phyloP scores from a whole-genome alignment of 495 filamentous ascomycete species.

The Penicillium waksmanii region DNA sequence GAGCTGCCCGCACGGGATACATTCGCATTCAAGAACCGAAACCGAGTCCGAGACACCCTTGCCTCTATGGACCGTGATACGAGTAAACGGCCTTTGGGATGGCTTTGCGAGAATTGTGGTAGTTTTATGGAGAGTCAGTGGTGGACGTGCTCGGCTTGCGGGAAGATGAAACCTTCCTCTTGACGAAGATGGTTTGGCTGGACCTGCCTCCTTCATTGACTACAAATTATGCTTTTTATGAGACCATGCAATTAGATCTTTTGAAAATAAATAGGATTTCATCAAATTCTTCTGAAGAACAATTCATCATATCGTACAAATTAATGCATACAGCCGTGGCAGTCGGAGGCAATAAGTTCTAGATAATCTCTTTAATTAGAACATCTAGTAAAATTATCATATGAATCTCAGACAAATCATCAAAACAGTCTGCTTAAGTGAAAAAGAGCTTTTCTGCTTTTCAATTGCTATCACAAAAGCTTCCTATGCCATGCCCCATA shows the following conservation, averaged over 20 bases:
- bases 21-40: conserved; percentile 41
- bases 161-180: conserved; percentile 66
- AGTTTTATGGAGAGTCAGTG: conserved; percentile 70
- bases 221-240: neutral
- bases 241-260: neutral
- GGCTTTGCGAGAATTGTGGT: conserved; percentile 71
- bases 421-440: too few species aligned
- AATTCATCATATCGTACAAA: too few species aligned
- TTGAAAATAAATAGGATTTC: too few species aligned
- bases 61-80: conserved; percentile 41
- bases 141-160: conserved; percentile 78
- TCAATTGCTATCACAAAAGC: too few species aligned
- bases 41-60: conserved; percentile 42
- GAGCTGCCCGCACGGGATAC: conserved; percentile 19
- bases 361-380: too few species aligned
- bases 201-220: neutral
- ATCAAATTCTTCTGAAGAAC: too few species aligned
- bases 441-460: too few species aligned
- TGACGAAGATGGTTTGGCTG: conserved; percentile 21
- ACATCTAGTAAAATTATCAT: too few species aligned
- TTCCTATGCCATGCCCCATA: neutral
- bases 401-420: too few species aligned
- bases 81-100: conserved; percentile 56
- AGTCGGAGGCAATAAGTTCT: too few species aligned
- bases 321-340: too few species aligned